Evolutionary conservation across 2,329 filamentous ascomycete species (phyloP).

Genomic region (Achaetomium macrosporum): DNA sequence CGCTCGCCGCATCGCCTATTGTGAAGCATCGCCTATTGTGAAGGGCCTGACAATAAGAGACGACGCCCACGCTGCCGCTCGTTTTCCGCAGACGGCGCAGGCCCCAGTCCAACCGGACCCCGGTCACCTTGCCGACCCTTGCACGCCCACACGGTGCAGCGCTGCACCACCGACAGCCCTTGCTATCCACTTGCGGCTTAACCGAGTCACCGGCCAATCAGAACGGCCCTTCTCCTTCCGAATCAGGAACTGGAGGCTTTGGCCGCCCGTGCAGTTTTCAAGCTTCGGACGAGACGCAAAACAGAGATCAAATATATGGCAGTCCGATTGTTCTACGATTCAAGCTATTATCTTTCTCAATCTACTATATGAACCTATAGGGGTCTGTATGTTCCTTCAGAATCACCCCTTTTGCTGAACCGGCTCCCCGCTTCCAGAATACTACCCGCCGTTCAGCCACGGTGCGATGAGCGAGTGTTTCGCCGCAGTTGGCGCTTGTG

Average conservation of each 20-base stretch:
- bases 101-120: constrained; percentile 9
- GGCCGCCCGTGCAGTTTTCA: not conserved
- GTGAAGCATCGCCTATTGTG: not conserved
- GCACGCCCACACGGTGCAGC: not conserved
- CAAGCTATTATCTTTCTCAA: too few species aligned
- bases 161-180: not conserved
- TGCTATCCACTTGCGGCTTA: constrained; percentile 17
- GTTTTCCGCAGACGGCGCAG: constrained; percentile 8
- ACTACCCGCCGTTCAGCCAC: too few species aligned
- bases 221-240: constrained; percentile 16
- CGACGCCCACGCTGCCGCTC: constrained; percentile 7
- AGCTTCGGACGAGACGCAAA: too few species aligned
- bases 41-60: constrained; percentile 8
- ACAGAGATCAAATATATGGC: too few species aligned
- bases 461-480: too few species aligned
- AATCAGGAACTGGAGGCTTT: constrained; percentile 24
- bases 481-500: too few species aligned
- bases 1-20: not conserved
- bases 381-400: too few species aligned
- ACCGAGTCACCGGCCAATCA: constrained; percentile 24
- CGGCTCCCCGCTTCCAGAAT: too few species aligned
- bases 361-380: too few species aligned
- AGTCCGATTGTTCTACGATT: too few species aligned
- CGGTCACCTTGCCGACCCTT: not conserved
- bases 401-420: too few species aligned